Base-by-base conservation (phyloP, 2,329 filamentous ascomycete species). In the Pseudogymnoascus verrucosus region DNA sequence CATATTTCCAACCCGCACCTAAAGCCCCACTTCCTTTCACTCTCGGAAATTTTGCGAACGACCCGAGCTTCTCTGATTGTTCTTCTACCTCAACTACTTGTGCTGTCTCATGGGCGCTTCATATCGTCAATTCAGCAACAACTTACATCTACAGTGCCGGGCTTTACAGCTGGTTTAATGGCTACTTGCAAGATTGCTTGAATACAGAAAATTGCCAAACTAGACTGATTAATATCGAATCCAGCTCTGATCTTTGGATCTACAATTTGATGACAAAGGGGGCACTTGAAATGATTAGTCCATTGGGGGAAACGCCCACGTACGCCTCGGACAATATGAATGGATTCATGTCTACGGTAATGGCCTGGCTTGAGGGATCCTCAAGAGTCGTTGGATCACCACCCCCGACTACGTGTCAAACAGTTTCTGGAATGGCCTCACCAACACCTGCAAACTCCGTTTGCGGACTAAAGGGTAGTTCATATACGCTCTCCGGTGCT, bases 1-100 rank as follows among this genome's bases (percentile, higher is more conserved):
- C 88, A 1, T 90, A 90, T 75, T 89, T 82, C 75, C 87, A 90
- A 72, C 83, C 85, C 19, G 83, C 81, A 69, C 86, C 87, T 0
- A 76, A 76, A 54, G 83, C 86, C 0, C 78, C 75, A 77, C 7
- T 87, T 87, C 75, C 63, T 16, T 63, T 64, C 37, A 51, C 62
- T 26, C 71, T 76, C 0, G 68, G 74, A 0, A 73, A 76, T 12
- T 70, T 75, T 11, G 73, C 80, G 63, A 72, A 77, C 64, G 82
- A 85, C 66, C 82, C 81, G 0, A 77, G 75, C 73, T 89, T 80
- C 11, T 36, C 68, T 0, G 71, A 77, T 64, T 82, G 80, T 65
- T 65, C 69, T 14, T 66, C 68, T 1, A 69, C 69, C 5, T 73
- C 75, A 6, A 74, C 77, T 8, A 60, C 16, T 0, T 84, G 82